Percentiles rank a stretch among this genome's conserved stretches.
These are phyloP conservation scores for Botrytis pseudocinerea DNA, from an alignment of 2,329 filamentous ascomycete species.

Conservation along the genomic window DNA sequence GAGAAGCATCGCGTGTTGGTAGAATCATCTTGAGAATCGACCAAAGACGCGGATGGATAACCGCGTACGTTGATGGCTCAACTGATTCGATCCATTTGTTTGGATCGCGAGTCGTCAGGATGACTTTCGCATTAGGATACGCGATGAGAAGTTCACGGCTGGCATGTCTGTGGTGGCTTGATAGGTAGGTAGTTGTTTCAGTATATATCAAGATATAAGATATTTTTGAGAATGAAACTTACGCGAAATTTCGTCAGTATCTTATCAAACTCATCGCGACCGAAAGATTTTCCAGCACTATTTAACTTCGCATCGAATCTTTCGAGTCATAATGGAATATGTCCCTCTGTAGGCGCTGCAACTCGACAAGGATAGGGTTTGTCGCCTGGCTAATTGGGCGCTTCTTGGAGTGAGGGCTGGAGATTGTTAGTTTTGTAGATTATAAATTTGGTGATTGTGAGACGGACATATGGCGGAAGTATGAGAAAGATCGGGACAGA, in stretches of 20 bases:
- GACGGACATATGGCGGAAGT: not conserved
- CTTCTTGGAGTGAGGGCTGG: not conserved
- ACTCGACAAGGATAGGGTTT: not conserved
- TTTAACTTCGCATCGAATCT: not conserved
- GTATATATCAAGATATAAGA: not conserved
- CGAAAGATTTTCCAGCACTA: not conserved
- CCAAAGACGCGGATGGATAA: not conserved
- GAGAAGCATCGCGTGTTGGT: not conserved
- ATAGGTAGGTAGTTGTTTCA: not conserved
- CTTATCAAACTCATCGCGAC: not conserved
- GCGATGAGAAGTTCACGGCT: not conserved
- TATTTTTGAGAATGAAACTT: not conserved
- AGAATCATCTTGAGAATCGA: not conserved
- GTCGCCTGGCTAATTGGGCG: not conserved
- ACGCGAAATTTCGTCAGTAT: not conserved
- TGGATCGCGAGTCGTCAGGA: not conserved
- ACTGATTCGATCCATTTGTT: not conserved
- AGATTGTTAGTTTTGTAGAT: not conserved
- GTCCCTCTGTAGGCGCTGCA: not conserved
- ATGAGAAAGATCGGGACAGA: not conserved
- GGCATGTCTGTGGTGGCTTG: not conserved
- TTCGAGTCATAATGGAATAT: not conserved
- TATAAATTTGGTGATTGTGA: not conserved
- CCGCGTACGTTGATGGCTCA: not conserved
- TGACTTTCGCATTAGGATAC: not conserved